These are phyloP conservation scores for Phytophthora idaei DNA, from an alignment of 352 stramenopile species.

Conservation along the genomic window DNA sequence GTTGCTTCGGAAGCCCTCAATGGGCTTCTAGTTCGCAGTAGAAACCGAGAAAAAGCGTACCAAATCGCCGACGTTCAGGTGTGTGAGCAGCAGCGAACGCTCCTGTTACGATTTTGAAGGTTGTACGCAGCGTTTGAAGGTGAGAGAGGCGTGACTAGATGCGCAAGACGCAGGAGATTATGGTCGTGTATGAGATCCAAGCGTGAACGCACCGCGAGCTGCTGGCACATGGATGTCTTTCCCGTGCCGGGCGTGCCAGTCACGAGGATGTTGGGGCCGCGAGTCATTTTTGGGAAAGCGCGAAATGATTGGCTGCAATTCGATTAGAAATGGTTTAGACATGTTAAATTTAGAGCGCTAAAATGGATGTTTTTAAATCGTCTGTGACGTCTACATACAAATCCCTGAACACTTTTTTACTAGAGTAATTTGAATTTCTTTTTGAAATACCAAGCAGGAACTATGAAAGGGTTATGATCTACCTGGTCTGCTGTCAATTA, in stretches of 20 bases:
- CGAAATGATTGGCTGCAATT: conserved; percentile 22
- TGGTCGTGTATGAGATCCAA: not conserved
- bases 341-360: not conserved
- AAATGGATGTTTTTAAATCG: too few species aligned
- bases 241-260: conserved; percentile 97
- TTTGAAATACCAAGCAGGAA: too few species aligned
- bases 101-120: conserved; percentile 44
- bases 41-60: conserved; percentile 35
- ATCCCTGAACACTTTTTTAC: too few species aligned
- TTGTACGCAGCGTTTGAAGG: not conserved
- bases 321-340: not conserved
- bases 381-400: too few species aligned
- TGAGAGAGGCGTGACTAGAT: conserved; percentile 15
- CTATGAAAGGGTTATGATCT: too few species aligned
- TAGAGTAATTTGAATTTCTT: too few species aligned
- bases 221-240: conserved; percentile 94
- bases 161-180: conserved; percentile 3
- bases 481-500: too few species aligned
- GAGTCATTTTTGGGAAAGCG: conserved; percentile 40
- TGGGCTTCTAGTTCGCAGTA: conserved; percentile 3
- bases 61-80: conserved; percentile 96
- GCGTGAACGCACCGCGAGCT: conserved; percentile 75
- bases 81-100: conserved; percentile 77
- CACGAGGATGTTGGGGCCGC: conserved; percentile 95
- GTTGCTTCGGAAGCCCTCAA: conserved; percentile 4